These are phyloP conservation scores for Barbarea vulgaris DNA, from an alignment of 345 rosid species.

Conservation along the genomic window DNA sequence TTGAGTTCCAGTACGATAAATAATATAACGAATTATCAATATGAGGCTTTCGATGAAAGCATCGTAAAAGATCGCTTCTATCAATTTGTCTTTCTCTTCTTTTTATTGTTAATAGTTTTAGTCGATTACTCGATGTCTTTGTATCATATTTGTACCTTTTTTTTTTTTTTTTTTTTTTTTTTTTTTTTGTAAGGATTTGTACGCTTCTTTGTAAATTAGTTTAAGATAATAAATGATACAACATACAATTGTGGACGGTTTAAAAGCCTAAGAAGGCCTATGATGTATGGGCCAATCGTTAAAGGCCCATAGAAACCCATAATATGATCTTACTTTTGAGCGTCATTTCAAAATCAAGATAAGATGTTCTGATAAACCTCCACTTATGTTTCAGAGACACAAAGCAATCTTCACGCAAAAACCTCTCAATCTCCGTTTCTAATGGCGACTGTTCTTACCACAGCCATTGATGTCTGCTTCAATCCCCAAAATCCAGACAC, in stretches of 20 bases:
- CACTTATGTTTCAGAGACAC: conserved; percentile 1
- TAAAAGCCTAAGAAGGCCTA: background rate
- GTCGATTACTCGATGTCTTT: too few relatives aligned
- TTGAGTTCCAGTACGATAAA: too few relatives aligned
- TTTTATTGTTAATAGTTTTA: too few relatives aligned
- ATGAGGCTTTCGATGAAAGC: too few relatives aligned
- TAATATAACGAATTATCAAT: too few relatives aligned
- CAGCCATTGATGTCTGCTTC: conserved; percentile 59
- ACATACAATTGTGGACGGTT: background rate
- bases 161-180: too few relatives aligned
- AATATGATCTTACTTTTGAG: background rate
- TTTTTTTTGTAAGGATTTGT: too few relatives aligned
- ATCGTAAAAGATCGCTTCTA: too few relatives aligned
- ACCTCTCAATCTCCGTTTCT: conserved; percentile 10
- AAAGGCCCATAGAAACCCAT: conserved; percentile 15
- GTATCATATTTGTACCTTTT: too few relatives aligned
- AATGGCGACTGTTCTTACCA: conserved; percentile 64
- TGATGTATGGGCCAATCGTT: background rate
- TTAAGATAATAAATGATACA: too few relatives aligned
- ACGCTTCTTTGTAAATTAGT: too few relatives aligned
- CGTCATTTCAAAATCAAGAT: conserved; percentile 39
- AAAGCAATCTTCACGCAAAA: conserved; percentile 20
- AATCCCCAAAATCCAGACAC: conserved; percentile 44
- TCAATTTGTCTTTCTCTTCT: too few relatives aligned
- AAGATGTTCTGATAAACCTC: conserved; percentile 45